These are phyloP conservation scores for Mimosa bimucronata DNA, from an alignment of 306 rosid genomes.

Conservation along the genomic window DNA sequence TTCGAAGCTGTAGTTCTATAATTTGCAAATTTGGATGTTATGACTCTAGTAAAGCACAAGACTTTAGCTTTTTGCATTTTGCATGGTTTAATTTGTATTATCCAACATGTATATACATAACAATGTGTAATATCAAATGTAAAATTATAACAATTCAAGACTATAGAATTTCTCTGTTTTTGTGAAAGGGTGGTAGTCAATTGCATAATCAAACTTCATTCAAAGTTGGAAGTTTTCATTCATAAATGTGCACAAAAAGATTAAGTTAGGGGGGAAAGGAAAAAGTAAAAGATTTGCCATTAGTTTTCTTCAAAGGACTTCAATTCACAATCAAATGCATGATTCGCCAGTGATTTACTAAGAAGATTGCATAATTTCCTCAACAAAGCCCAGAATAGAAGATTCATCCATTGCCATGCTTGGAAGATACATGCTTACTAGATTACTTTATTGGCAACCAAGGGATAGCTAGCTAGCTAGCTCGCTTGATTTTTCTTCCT, in stretches of 20 bases:
- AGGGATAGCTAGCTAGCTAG: background rate
- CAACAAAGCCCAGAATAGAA: background rate
- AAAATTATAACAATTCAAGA: background rate
- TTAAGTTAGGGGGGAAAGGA: no score
- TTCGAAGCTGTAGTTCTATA: constrained; percentile 15
- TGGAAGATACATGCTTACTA: constrained; percentile 21
- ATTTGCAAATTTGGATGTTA: constrained; percentile 20
- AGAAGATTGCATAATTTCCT: background rate
- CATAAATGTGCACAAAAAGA: no score
- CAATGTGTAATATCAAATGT: background rate
- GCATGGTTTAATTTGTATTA: background rate
- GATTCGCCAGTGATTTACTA: background rate
- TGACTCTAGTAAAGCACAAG: constrained; percentile 35
- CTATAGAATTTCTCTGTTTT: no score
- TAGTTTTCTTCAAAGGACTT: background rate
- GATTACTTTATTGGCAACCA: constrained; percentile 5
- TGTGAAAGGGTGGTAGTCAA: no score
- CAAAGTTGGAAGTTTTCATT: no score
- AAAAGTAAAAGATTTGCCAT: no score
- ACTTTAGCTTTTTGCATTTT: constrained; percentile 28
- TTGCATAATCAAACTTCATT: no score
- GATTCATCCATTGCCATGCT: constrained; percentile 30
- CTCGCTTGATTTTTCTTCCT: background rate
- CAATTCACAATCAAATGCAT: background rate
- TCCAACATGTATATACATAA: background rate